Evolutionary conservation across 1,284 basidiomycete species (phyloP).

Genomic region (Tilletia setariae): DNA sequence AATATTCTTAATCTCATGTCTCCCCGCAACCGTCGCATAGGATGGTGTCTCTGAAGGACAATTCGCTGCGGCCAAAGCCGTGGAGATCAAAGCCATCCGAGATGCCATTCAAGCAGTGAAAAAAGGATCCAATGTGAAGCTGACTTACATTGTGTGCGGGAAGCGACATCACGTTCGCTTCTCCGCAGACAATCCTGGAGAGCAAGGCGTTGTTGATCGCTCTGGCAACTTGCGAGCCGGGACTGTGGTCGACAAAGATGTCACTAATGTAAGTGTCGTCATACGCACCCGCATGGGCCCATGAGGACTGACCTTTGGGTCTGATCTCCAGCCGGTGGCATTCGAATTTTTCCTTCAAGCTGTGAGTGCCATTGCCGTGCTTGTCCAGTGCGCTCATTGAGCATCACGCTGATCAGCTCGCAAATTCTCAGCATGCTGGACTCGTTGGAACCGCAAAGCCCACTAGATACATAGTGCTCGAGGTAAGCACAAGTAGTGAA

Average conservation of each 20-base stretch:
- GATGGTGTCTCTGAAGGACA: conserved; percentile 60
- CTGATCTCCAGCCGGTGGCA: conserved; percentile 53
- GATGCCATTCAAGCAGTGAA: conserved; percentile 24
- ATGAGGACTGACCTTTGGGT: conserved; percentile 26
- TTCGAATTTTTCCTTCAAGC: conserved; percentile 54
- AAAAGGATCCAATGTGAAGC: conserved; percentile 39
- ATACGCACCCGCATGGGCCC: conserved; percentile 19
- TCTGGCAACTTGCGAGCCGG: conserved; percentile 58
- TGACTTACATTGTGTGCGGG: conserved; percentile 43
- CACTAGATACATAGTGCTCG: conserved; percentile 53
- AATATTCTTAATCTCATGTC: conserved; percentile 43
- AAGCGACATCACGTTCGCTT: conserved; percentile 57
- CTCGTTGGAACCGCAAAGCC: conserved; percentile 56
- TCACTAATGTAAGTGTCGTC: conserved; percentile 29
- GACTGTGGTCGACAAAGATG: conserved; percentile 52
- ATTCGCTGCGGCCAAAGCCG: conserved; percentile 56
- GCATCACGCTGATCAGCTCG: conserved; percentile 44
- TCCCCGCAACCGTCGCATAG: conserved; percentile 56
- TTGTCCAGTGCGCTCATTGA: conserved; percentile 31
- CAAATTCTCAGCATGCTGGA: conserved; percentile 46
- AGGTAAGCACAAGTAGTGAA: neutral
- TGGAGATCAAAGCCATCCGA: conserved; percentile 55
- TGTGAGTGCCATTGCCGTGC: neutral
- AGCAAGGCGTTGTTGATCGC: conserved; percentile 38
- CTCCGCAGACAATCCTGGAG: conserved; percentile 46